Base-by-base conservation (phyloP, 345 rosid species). In the Euphorbia tirucalli region DNA sequence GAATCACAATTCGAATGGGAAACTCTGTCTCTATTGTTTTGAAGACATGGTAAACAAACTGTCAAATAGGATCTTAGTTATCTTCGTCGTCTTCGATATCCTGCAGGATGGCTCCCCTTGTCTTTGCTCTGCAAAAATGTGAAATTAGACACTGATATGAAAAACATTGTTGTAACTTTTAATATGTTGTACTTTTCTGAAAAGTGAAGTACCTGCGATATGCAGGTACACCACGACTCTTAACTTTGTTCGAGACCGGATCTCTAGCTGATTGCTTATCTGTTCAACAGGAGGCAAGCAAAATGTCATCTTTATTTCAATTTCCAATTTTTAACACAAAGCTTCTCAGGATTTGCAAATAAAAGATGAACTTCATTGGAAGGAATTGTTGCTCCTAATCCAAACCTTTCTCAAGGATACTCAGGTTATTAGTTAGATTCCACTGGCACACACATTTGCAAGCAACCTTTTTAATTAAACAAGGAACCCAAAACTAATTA, bases 41-140 rank as follows among this genome's bases (percentile, higher is more conserved):
- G 49, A 13, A 44, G 15, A 13, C 49, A 44, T 13, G 39, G 39
- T 8, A 44, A 44, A 44, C 49, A 8, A 44, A 44, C 14, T 7
- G 49, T 44, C 49, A 44, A 13, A 1, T 13, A 6, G 52, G 52
- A 46, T 46, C 52, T 46, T 46, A 46, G 14, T 46, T 15, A 46
- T 46, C 52, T 46, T 46, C 52, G 11, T 46, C 52, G 18, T 46
- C 52, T 46, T 46, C 52, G 19, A 46, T 46, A 46, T 46, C 52
- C 52, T 46, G 52, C 52, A 46, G 52, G 52, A 46, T 16, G 52
- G 52, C 52, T 46, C 52, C 52, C 52, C 52, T 46, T 46, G 52
- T 3, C 52, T 46, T 46, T 46, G 52, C 52, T 46, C 52, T 46
- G 52, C 19, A 46, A 11, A 15, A 46, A 13, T 46, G 11, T 46